Percentiles rank a stretch among this genome's conserved stretches.
Conservation (phyloP, 257 asterid genomes). For the Primulina huaijiensis region DNA sequence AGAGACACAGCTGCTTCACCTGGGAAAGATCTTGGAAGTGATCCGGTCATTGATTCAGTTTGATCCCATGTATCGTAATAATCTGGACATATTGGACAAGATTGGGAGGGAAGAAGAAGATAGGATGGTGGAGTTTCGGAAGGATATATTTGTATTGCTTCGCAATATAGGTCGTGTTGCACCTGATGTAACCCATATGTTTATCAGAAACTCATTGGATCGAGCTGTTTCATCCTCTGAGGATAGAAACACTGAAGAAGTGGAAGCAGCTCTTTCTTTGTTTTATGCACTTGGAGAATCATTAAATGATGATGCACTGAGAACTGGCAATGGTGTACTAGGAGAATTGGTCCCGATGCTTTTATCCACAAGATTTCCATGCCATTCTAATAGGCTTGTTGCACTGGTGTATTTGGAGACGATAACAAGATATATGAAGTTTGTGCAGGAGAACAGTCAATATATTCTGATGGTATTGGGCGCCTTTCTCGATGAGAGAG, state of each 20-base stretch:
- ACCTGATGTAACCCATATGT: slow-evolving; percentile 71
- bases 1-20: slow-evolving; percentile 66
- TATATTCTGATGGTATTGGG: slow-evolving; percentile 64
- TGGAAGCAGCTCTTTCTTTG: slow-evolving; percentile 92
- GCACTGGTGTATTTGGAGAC: slow-evolving; percentile 88
- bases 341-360: slow-evolving; percentile 81
- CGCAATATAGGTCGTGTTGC: slow-evolving; percentile 87
- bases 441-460: slow-evolving; percentile 73
- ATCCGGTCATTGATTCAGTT: slow-evolving; percentile 60
- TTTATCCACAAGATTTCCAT: slow-evolving; percentile 75
- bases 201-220: slow-evolving; percentile 68
- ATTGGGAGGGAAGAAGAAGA: slow-evolving; percentile 91
- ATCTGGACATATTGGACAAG: slow-evolving; percentile 67
- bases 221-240: slow-evolving; percentile 58
- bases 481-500: slow-evolving; percentile 95
- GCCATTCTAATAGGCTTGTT: slow-evolving; percentile 88
- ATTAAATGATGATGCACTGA: slow-evolving; percentile 61
- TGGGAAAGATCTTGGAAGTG: slow-evolving; percentile 78
- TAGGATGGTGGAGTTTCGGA: slow-evolving; percentile 83
- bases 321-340: slow-evolving; percentile 60
- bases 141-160: slow-evolving; percentile 70
- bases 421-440: slow-evolving; percentile 74
- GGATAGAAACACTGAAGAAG: slow-evolving; percentile 79
- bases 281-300: slow-evolving; percentile 89
- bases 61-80: slow-evolving; percentile 67